Evolutionary conservation across 2,329 filamentous ascomycete species (phyloP).

Genomic region (Helicocarpus griseus): DNA sequence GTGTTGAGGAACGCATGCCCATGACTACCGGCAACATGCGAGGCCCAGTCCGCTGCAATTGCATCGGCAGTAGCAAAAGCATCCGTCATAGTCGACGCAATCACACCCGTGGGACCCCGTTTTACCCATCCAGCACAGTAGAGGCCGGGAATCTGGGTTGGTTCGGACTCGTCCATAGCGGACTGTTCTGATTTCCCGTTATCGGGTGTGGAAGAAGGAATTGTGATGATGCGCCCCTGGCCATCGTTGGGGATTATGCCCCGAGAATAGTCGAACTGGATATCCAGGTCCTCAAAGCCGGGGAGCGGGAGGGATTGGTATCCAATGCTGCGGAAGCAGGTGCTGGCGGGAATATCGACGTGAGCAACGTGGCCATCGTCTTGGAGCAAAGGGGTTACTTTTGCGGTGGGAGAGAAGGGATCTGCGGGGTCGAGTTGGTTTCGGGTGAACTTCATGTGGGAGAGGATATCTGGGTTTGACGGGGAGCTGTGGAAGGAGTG

Average conservation of each 20-base stretch:
- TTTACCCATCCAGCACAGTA: conserved; percentile 98
- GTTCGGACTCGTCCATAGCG: conserved; percentile 11
- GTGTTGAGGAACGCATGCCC: conserved; percentile 39
- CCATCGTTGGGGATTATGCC: conserved; percentile 80
- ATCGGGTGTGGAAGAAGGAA: conserved; percentile 13
- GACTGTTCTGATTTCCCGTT: conserved; percentile 9
- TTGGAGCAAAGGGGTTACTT: conserved; percentile 26
- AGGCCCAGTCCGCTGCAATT: conserved; percentile 67
- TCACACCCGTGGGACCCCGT: conserved; percentile 85
- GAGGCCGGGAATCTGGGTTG: conserved; percentile 53
- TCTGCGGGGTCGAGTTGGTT: conserved; percentile 43
- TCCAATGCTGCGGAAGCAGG: conserved; percentile 89
- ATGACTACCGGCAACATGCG: conserved; percentile 11
- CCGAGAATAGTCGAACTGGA: conserved; percentile 64
- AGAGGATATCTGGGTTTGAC: conserved; percentile 42
- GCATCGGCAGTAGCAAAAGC: conserved; percentile 83
- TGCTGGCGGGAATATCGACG: conserved; percentile 42
- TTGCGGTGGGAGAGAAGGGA: conserved; percentile 42
- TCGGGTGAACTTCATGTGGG: conserved; percentile 55
- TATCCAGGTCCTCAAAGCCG: conserved; percentile 62
- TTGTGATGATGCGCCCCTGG: conserved; percentile 57
- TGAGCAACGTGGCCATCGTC: conserved; percentile 24
- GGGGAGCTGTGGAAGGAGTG: conserved; percentile 51
- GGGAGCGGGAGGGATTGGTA: conserved; percentile 74
- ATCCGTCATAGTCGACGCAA: conserved; percentile 91